phyloP scores from a whole-genome alignment of 441 rosid species.

The Bruguiera hainesii region DNA sequence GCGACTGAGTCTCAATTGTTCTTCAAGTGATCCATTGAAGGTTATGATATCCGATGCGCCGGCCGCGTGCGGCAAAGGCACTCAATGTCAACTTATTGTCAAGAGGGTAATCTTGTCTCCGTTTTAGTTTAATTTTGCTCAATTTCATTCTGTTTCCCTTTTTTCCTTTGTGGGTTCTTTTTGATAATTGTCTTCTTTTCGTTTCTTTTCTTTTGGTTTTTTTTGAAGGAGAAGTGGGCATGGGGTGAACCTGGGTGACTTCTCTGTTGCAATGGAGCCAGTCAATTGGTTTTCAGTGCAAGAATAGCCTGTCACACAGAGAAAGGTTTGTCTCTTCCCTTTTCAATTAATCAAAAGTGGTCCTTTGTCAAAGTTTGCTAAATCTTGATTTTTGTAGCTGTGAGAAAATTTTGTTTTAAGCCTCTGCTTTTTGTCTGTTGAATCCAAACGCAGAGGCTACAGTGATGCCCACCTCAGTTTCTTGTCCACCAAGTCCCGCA shows the following conservation, averaged over 20 bases:
- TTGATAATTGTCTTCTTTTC: too few species aligned
- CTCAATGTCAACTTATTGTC: slow-evolving; percentile 82
- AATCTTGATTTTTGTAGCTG: neutral
- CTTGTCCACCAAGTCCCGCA: too few species aligned
- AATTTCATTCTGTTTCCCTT: too few species aligned
- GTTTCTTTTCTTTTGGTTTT: neutral
- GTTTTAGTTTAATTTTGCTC: neutral
- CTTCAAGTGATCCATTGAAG: slow-evolving; percentile 57
- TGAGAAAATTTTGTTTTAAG: too few species aligned
- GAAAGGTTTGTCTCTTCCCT: neutral
- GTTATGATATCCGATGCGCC: slow-evolving; percentile 98
- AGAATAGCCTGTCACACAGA: too few species aligned
- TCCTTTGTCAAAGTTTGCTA: neutral
- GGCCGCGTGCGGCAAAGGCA: slow-evolving; percentile 79
- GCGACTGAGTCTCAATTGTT: slow-evolving; percentile 50
- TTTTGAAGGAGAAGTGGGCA: too few species aligned
- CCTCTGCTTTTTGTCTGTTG: neutral
- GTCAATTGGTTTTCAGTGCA: neutral
- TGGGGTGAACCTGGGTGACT: too few species aligned
- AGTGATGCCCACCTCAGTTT: too few species aligned
- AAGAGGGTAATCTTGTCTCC: slow-evolving; percentile 45
- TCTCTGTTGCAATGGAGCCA: neutral
- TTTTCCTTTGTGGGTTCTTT: too few species aligned
- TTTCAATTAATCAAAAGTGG: neutral
- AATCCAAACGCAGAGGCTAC: too few species aligned